Conservation (phyloP, 768 basidiomycete species). For the Rhizopogon roseolus region DNA sequence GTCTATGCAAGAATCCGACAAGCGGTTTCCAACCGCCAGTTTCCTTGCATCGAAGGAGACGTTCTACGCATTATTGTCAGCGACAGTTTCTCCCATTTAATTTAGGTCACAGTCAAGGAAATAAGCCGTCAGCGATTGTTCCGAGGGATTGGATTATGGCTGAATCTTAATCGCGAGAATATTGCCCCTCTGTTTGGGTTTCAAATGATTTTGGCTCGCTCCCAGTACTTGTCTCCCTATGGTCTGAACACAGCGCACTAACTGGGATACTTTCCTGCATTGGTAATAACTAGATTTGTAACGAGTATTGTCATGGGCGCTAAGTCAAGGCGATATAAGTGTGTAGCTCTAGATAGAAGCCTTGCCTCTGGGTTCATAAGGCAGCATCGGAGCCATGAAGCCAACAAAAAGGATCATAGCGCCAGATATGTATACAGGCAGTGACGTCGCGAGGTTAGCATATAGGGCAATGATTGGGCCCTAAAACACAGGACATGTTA, state of each 20-base stretch:
- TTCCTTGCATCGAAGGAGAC: too few relatives aligned
- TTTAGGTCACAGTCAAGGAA: too few relatives aligned
- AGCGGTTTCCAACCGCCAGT: too few relatives aligned
- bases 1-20: too few relatives aligned
- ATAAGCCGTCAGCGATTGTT: constrained; percentile 18
- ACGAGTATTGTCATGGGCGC: too few relatives aligned
- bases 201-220: constrained; percentile 23
- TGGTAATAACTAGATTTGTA: too few relatives aligned
- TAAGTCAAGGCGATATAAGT: too few relatives aligned
- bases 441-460: constrained; percentile 56
- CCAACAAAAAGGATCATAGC: constrained; percentile 60
- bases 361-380: constrained; percentile 73
- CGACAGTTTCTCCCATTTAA: background rate
- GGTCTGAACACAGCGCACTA: constrained; percentile 26
- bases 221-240: constrained; percentile 29
- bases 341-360: constrained; percentile 47
- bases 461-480: constrained; percentile 71
- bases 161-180: constrained; percentile 23
- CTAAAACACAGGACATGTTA: constrained; percentile 24
- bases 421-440: constrained; percentile 71
- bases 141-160: constrained; percentile 27
- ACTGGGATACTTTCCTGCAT: background rate
- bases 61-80: too few relatives aligned
- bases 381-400: constrained; percentile 53
- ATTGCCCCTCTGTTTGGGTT: constrained; percentile 25